Percentiles rank a stretch among this genome's conserved stretches.
Evolutionary conservation across 1,139 yeast species (phyloP).

Genomic region (Trichomonascaceae sp.): DNA sequence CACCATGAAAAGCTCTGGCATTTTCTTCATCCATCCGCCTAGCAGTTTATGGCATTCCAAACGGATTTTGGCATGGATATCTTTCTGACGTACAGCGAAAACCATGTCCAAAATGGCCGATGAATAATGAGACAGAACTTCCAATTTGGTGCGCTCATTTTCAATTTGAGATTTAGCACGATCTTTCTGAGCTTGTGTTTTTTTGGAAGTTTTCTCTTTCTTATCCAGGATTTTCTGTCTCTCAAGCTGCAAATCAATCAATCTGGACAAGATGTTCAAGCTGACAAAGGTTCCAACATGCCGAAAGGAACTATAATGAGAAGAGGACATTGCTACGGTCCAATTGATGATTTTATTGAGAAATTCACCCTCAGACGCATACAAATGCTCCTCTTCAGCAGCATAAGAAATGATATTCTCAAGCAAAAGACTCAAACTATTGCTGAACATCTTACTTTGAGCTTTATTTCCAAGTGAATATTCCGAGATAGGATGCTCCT

Average conservation of each 20-base stretch:
- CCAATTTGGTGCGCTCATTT: constrained; percentile 24
- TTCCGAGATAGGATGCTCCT: constrained; percentile 61
- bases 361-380: constrained; percentile 41
- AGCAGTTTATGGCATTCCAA: constrained; percentile 58
- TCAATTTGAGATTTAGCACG: neutral
- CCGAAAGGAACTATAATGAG: constrained; percentile 67
- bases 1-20: constrained; percentile 67
- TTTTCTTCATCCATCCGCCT: constrained; percentile 61
- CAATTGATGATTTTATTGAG: constrained; percentile 62
- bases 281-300: constrained; percentile 58
- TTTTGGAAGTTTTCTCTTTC: constrained; percentile 10
- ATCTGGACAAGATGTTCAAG: constrained; percentile 51
- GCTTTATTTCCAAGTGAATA: constrained; percentile 60
- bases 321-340: constrained; percentile 67
- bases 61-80: constrained; percentile 67
- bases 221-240: constrained; percentile 7
- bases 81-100: constrained; percentile 74
- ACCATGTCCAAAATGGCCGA: constrained; percentile 62
- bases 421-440: constrained; percentile 53
- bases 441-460: constrained; percentile 48
- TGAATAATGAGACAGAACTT: constrained; percentile 35
- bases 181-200: neutral
- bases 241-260: constrained; percentile 43
- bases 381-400: constrained; percentile 61
- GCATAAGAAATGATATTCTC: constrained; percentile 46